Evolutionary conservation across 768 basidiomycete genomes (phyloP), one percentile per base, ranked within the genome.

Genomic region (Hygrophoropsis aurantiaca): DNA sequence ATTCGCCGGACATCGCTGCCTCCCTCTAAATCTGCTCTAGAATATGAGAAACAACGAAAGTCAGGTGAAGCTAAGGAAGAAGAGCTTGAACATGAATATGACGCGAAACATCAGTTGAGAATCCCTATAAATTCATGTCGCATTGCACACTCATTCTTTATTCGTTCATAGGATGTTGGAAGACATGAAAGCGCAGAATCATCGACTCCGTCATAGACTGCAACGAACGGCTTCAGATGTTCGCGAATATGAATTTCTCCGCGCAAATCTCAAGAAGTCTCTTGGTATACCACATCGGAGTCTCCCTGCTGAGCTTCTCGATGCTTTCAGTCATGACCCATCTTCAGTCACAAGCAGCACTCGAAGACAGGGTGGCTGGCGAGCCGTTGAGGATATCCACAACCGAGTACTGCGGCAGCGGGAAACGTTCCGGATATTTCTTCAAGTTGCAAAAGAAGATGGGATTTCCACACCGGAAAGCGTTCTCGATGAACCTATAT

Each of bases 261-360:
- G 82, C 54, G 65, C 73, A n/a, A 69, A 70, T 25, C 66, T 84
- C 33, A 70, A 75, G 49, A 69, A 69, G 19, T 61, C 73, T 3
- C 68, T 84, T 19, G 80, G 74, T 13, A 61, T 78, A 23, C 61
- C 71, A 7, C 71, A 80, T 53, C 67, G 58, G 13, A 67, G 69
- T 32, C 69, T 90, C 33, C 82, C 88, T 6, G 70, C 71, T 53
- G 85, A 88, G 18, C 72, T 90, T 6, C 64, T 88, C 30, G 87
- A 90, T 40, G 84, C 87, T 3, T 81, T 89, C 56, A 79, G 75
- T 30, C 86, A 87, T 49, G 88, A 91, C 59, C 88, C 88, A 40
- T 80, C 85, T 2, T 81, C 83, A n/a, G 81, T 89, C 16, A 85
- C 81, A 3, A 77, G 84, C 15, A 67, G 76, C 5, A 87, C 87